Percentiles rank a stretch among this genome's conserved stretches.
Conservation (phyloP, 2,329 filamentous ascomycete species). For the Clonostachys chloroleuca region DNA sequence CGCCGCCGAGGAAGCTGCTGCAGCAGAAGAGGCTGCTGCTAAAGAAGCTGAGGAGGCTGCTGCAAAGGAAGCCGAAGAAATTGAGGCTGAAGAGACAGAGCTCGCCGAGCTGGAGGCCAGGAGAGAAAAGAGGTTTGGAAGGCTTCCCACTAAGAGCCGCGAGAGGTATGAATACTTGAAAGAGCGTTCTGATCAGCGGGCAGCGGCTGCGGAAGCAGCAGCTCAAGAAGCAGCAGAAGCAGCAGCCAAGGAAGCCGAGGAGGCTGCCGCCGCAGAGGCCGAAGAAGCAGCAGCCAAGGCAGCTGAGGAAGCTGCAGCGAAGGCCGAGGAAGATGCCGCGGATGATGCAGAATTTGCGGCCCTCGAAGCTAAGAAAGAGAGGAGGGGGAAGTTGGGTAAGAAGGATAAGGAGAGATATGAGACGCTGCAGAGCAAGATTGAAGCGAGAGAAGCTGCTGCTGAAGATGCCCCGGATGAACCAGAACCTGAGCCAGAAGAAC, state of each 20-base stretch:
- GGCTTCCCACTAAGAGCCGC: conserved; percentile 9
- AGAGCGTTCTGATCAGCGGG: conserved; percentile 10
- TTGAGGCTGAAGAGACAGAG: conserved; percentile 13
- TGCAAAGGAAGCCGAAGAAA: conserved; percentile 15
- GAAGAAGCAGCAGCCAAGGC: conserved; percentile 28
- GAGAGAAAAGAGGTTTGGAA: conserved; percentile 16
- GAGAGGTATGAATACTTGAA: conserved; percentile 17
- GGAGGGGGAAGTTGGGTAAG: conserved; percentile 13
- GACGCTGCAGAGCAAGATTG: conserved; percentile 8
- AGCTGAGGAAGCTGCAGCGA: conserved; percentile 25
- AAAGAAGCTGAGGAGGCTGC: conserved; percentile 26
- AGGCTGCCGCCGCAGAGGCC: conserved; percentile 20
- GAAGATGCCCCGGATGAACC: conserved; percentile 17
- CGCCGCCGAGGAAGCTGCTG: conserved; percentile 9
- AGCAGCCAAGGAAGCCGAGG: conserved; percentile 30
- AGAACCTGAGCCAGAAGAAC: conserved; percentile 12
- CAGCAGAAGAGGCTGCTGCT: conserved; percentile 5
- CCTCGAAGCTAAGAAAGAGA: conserved; percentile 21
- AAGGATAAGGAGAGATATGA: conserved; percentile 18
- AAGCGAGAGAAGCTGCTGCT: conserved; percentile 5
- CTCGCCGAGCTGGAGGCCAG: conserved; percentile 17
- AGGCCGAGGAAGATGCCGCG: conserved; percentile 16
- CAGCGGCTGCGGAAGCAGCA: conserved; percentile 19
- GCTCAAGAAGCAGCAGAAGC: conserved; percentile 18
- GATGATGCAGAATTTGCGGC: conserved; percentile 12